A percentile compares a stretch with the other conserved stretches of the same genome.
phyloP scores from a whole-genome alignment of 768 basidiomycete genomes.

The Pleurotus djamor region DNA sequence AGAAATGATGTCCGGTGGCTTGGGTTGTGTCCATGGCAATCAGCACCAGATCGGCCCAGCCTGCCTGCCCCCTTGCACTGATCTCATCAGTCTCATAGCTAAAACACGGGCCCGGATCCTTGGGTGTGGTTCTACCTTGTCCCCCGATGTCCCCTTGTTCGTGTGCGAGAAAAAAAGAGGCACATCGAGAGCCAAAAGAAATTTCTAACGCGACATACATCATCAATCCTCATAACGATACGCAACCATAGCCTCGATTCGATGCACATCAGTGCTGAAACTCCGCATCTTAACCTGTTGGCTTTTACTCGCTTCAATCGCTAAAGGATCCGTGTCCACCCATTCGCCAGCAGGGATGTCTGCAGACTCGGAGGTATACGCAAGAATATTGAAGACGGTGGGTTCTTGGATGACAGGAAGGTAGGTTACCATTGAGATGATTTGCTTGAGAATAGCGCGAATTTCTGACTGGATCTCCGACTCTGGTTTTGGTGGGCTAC shows the following conservation, averaged over 20 bases:
- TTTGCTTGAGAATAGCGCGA: slow-evolving; percentile 96
- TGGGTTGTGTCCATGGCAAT: slow-evolving; percentile 27
- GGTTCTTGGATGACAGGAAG: slow-evolving; percentile 94
- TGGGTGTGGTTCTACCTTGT: slow-evolving; percentile 1
- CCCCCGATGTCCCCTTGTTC: not conserved
- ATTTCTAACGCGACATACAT: not conserved
- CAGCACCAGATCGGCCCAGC: slow-evolving; percentile 11
- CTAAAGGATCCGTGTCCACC: slow-evolving; percentile 92
- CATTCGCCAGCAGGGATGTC: slow-evolving; percentile 93
- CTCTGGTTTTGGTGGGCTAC: slow-evolving; percentile 60
- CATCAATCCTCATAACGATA: slow-evolving; percentile 76
- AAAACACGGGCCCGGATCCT: not conserved
- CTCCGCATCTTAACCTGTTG: slow-evolving; percentile 93
- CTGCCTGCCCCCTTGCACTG: slow-evolving; percentile 4
- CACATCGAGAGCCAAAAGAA: not conserved
- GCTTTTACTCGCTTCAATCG: slow-evolving; percentile 91
- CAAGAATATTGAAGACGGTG: slow-evolving; percentile 96
- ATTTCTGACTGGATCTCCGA: slow-evolving; percentile 97
- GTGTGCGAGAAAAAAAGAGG: not conserved
- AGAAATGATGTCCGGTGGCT: slow-evolving; percentile 13
- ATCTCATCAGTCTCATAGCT: slow-evolving; percentile 3
- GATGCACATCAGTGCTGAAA: slow-evolving; percentile 98
- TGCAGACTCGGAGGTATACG: slow-evolving; percentile 90
- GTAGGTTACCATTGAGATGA: slow-evolving; percentile 95
- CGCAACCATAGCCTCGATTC: slow-evolving; percentile 97